Evolutionary conservation across 768 basidiomycete genomes (phyloP).

Genomic region (Lentinus tigrinus): DNA sequence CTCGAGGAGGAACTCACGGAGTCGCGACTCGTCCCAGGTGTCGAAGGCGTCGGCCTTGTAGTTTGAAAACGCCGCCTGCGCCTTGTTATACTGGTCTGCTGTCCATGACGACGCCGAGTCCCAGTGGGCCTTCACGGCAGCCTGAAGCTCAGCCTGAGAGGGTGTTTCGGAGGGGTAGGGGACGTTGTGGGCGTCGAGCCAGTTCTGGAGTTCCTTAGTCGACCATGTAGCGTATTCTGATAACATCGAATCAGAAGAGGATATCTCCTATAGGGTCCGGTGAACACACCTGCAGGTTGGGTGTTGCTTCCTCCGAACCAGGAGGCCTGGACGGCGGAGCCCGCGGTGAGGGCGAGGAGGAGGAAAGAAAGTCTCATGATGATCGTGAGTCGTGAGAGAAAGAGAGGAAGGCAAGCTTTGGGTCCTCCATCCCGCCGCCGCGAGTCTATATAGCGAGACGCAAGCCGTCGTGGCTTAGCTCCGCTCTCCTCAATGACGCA

Average conservation of each 20-base stretch:
- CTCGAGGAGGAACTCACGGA: slow-evolving; percentile 82
- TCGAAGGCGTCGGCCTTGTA: slow-evolving; percentile 67
- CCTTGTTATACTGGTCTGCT: slow-evolving; percentile 58
- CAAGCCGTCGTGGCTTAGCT: slow-evolving; percentile 5
- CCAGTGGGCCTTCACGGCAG: slow-evolving; percentile 67
- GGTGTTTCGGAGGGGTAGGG: slow-evolving; percentile 40
- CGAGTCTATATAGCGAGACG: background rate
- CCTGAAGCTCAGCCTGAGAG: slow-evolving; percentile 27
- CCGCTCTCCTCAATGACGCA: slow-evolving; percentile 15
- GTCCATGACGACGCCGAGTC: slow-evolving; percentile 45
- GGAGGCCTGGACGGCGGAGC: slow-evolving; percentile 29
- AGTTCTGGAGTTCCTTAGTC: slow-evolving; percentile 56
- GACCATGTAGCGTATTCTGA: slow-evolving; percentile 57
- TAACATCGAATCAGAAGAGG: slow-evolving; percentile 19
- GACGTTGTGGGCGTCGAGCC: slow-evolving; percentile 69
- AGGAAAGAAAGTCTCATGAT: slow-evolving; percentile 18
- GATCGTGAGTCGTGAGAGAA: slow-evolving; percentile 7
- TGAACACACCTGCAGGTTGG: slow-evolving; percentile 29
- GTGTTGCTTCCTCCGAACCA: slow-evolving; percentile 30
- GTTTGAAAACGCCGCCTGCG: slow-evolving; percentile 56
- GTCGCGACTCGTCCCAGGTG: slow-evolving; percentile 78
- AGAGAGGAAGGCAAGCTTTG: background rate
- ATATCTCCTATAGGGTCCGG: background rate
- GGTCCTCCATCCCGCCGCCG: background rate
- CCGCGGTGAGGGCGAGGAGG: slow-evolving; percentile 32